Percentiles rank a stretch among this genome's conserved stretches.
These are phyloP conservation scores for Xerocomellus intermedius DNA, from an alignment of 768 basidiomycete genomes.

Conservation along the genomic window DNA sequence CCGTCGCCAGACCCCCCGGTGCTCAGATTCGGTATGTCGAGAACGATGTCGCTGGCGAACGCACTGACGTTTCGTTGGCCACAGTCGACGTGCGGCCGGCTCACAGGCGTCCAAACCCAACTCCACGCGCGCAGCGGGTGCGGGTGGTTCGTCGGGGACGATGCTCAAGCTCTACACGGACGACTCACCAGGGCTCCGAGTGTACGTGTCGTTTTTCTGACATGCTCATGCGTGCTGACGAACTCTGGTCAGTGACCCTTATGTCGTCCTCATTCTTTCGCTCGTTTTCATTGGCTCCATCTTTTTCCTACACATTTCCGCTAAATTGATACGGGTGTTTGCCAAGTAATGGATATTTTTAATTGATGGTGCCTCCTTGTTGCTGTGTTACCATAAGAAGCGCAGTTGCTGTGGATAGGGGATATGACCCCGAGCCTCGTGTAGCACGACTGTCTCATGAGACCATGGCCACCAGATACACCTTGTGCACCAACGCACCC, in stretches of 20 bases:
- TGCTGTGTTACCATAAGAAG: no score
- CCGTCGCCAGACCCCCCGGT: slow-evolving; percentile 72
- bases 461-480: slow-evolving; percentile 24
- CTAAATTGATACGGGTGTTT: slow-evolving; percentile 89
- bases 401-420: neutral
- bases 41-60: neutral
- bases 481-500: slow-evolving; percentile 14
- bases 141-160: slow-evolving; percentile 95
- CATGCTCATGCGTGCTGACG: slow-evolving; percentile 4
- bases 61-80: neutral
- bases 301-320: slow-evolving; percentile 97
- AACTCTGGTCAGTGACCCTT: slow-evolving; percentile 70
- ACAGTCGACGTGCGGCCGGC: slow-evolving; percentile 72
- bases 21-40: slow-evolving; percentile 73
- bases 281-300: slow-evolving; percentile 97
- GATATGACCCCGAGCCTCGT: slow-evolving; percentile 12
- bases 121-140: slow-evolving; percentile 86
- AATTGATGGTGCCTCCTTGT: no score
- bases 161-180: slow-evolving; percentile 99
- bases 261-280: slow-evolving; percentile 93
- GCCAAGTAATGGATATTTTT: slow-evolving; percentile 54
- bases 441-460: slow-evolving; percentile 11
- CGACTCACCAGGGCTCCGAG: slow-evolving; percentile 94
- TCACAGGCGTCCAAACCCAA: slow-evolving; percentile 72
- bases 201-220: slow-evolving; percentile 59